Evolutionary conservation across 306 rosid genomes (phyloP).

Genomic region (Oemleria cerasiformis): DNA sequence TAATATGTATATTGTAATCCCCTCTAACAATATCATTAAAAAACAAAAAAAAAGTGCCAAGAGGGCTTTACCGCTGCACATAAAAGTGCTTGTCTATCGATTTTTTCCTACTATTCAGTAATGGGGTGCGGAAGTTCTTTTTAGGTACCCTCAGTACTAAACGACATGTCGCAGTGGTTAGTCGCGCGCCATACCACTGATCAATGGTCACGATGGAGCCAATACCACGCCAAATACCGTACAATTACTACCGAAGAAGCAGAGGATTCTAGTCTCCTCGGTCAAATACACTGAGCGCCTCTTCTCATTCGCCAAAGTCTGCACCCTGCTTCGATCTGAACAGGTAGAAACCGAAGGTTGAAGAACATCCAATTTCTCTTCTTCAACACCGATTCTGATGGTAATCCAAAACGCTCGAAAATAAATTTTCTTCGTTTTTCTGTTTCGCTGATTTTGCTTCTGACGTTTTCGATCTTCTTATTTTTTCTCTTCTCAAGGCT

Average conservation of each 20-base stretch:
- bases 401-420: not conserved
- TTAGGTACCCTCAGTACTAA: not conserved
- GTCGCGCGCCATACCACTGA: too few relatives aligned
- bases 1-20: too few relatives aligned
- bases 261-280: not conserved
- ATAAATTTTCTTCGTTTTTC: not conserved
- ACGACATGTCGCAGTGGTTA: not conserved
- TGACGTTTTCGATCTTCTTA: not conserved
- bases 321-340: not conserved
- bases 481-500: conserved; percentile 39
- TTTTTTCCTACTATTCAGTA: too few relatives aligned
- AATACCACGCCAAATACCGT: not conserved
- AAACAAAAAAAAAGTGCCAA: too few relatives aligned
- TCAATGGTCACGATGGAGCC: not conserved
- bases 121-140: too few relatives aligned
- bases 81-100: too few relatives aligned
- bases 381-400: not conserved
- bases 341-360: not conserved
- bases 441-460: not conserved
- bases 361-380: not conserved
- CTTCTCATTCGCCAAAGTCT: not conserved
- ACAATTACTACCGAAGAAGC: not conserved
- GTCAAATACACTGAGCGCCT: not conserved
- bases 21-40: too few relatives aligned
- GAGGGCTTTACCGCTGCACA: too few relatives aligned